Conservation (phyloP, 2,329 filamentous ascomycete species). For the Trichoderma arundinaceum region DNA sequence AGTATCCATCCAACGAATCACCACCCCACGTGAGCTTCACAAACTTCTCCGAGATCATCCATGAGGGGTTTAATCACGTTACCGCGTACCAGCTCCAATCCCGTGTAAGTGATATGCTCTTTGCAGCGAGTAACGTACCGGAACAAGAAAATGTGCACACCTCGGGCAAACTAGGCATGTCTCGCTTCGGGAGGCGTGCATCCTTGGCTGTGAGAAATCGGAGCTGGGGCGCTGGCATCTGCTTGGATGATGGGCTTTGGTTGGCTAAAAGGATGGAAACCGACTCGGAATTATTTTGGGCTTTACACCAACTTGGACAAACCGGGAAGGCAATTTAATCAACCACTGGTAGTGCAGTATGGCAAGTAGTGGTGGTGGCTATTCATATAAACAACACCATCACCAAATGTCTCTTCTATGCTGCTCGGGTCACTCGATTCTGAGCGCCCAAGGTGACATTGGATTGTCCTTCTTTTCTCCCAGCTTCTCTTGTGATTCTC, state of each 20-base stretch:
- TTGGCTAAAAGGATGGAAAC: neutral
- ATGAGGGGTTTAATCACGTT: conserved; percentile 5
- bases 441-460: neutral
- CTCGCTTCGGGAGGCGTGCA: conserved; percentile 8
- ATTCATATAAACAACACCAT: conserved; percentile 26
- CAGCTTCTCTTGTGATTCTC: neutral
- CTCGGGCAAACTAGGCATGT: conserved; percentile 1
- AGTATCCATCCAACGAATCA: conserved; percentile 37
- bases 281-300: neutral
- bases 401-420: neutral
- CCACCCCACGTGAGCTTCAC: conserved; percentile 39
- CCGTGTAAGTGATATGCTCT: neutral
- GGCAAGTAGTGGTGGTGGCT: neutral
- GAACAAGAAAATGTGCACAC: conserved; percentile 25
- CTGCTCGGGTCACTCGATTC: neutral
- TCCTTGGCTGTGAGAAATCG: conserved; percentile 3
- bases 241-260: conserved; percentile 3
- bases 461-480: neutral
- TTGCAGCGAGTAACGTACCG: conserved; percentile 22
- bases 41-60: conserved; percentile 11
- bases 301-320: neutral
- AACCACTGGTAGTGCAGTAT: neutral
- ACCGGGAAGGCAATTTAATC: conserved; percentile 9
- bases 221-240: conserved; percentile 8
- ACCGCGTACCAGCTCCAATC: neutral